Base-by-base conservation (phyloP, 805 yeast species). In the Candida ovalis region DNA sequence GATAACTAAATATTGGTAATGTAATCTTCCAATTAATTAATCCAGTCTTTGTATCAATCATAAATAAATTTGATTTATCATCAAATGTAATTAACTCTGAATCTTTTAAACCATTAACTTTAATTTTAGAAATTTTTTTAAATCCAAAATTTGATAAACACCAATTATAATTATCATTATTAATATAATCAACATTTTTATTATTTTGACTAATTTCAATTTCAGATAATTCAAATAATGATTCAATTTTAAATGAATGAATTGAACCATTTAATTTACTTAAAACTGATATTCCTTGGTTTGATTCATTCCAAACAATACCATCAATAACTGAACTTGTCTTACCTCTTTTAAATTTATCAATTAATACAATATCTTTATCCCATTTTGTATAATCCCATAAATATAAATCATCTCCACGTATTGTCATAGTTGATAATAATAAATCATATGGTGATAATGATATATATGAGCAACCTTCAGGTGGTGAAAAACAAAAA, bases 301-400 rank as follows among this genome's bases (percentile, higher is more conserved):
- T 74, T 43, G 70, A 70, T 7, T 67, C 63, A 33, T 71, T 72
- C 89, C 90, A 84, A 23, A 74, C 59, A 3, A 83, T 63, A 18
- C 76, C 72, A 30, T 69, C 67, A 21, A 83, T 73, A 1, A 70
- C 60, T 0, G 86, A 79, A 6, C 81, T 73, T 1, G 87, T 82
- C 55, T 79, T 81, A 1, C 91, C 90, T 22, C 89, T 69, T 12
- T 64, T 65, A 53, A 80, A 82, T 52, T 78, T 77, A 17, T 85
- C 88, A 43, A 81, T 59, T 21, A 84, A 63, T 1, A 77, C 68
- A 2, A 84, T 71, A 50, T 79, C 80, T 2, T 56, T 58, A 1
- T 82, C 78, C 33, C 74, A 66, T 47, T 73, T 71, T 40, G 82
- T 70, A 46, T 76, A 70, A 57, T 84, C 90, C 86, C 88, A 84